Conservation (phyloP, 805 yeast species). For the Saturnispora diversa region DNA sequence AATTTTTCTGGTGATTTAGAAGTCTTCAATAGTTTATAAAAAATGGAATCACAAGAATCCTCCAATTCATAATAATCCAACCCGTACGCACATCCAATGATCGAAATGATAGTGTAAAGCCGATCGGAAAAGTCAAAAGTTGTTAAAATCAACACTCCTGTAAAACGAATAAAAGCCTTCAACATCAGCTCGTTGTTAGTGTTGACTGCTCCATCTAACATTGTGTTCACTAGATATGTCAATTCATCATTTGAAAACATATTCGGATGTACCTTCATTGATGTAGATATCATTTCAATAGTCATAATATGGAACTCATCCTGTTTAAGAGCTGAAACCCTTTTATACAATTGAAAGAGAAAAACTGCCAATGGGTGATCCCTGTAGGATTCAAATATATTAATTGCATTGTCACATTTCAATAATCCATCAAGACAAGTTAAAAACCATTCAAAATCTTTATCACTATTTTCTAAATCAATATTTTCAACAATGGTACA, state of each 20-base stretch:
- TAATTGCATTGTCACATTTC: constrained; percentile 27
- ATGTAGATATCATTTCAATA: constrained; percentile 15
- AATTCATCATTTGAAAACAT: constrained; percentile 6
- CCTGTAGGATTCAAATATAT: constrained; percentile 18
- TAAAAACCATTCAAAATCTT: constrained; percentile 32
- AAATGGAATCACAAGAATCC: constrained; percentile 7
- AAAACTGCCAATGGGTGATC: constrained; percentile 15
- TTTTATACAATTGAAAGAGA: constrained; percentile 11
- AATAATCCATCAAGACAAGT: constrained; percentile 43
- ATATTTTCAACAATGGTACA: constrained; percentile 45
- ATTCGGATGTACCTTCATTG: constrained; percentile 15
- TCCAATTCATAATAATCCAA: constrained; percentile 8
- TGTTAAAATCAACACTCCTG: not conserved
- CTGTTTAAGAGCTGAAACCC: constrained; percentile 4
- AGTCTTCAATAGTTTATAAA: constrained; percentile 14
- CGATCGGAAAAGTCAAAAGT: not conserved
- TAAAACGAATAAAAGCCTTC: constrained; percentile 8
- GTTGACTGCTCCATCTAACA: not conserved
- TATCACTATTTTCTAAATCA: constrained; percentile 33
- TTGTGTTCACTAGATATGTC: not conserved
- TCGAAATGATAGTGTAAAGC: constrained; percentile 10
- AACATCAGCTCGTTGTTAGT: constrained; percentile 8
- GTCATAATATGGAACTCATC: constrained; percentile 15
- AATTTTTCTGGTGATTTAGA: constrained; percentile 12
- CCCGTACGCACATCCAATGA: constrained; percentile 14